These are phyloP conservation scores for Asclepias syriaca DNA, from an alignment of 257 asterid genomes.

Conservation along the genomic window DNA sequence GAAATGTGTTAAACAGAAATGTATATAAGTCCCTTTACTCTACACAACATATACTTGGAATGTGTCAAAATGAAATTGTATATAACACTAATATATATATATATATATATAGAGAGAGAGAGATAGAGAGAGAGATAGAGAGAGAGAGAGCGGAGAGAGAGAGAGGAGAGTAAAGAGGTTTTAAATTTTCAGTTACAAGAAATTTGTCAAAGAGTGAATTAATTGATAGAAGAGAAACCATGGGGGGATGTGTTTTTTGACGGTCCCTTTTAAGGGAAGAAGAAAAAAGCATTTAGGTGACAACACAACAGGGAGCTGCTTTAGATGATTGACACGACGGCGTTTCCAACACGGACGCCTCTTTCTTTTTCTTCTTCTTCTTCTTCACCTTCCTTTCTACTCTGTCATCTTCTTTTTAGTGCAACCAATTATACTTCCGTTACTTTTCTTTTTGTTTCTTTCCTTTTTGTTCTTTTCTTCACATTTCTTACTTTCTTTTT, in stretches of 20 bases:
- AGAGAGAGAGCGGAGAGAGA: not conserved
- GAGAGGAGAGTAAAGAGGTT: not conserved
- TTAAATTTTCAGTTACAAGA: conserved; percentile 7
- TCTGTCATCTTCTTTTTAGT: not conserved
- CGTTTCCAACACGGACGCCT: not conserved
- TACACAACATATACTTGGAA: no score
- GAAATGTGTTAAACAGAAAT: no score
- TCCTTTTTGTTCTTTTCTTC: not conserved
- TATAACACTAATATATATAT: no score
- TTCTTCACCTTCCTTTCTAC: not conserved
- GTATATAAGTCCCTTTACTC: no score
- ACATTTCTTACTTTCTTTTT: no score
- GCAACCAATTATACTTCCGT: not conserved
- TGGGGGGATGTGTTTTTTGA: not conserved
- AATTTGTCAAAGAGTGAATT: not conserved
- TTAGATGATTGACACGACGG: not conserved
- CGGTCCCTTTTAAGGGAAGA: not conserved
- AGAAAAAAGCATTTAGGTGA: not conserved
- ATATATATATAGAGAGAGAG: no score
- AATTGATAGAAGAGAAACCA: not conserved
- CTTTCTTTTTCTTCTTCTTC: not conserved
- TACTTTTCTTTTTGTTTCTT: not conserved
- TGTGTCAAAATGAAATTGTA: no score
- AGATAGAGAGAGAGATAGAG: no score
- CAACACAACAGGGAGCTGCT: conserved; percentile 4